Base-by-base conservation (phyloP, 202 grass and related monocot genomes). In the Carex sylvatica region DNA sequence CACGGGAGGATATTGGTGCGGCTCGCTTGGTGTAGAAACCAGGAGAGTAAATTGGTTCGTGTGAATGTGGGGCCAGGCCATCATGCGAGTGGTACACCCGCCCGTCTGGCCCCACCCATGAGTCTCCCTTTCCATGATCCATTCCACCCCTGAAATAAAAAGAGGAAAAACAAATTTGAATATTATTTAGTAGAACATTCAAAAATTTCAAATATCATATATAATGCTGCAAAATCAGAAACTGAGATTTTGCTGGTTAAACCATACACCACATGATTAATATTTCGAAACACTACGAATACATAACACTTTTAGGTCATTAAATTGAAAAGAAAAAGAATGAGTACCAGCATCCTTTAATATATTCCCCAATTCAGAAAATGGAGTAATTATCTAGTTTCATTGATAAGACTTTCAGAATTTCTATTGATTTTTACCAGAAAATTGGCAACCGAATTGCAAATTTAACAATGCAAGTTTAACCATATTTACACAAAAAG, bases 31-130 rank as follows among this genome's bases (percentile, higher is more conserved):
- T 88, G 87, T 95, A 98, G 84, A 91, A 91, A 0, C 95, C 95
- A 9, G 92, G 89, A 44, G 92, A 98, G 80, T 95, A 95, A 82
- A 98, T 98, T 84, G 95, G 92, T 79, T 98, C 95, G 80, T 98
- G 95, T 20, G 92, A 95, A 83, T 98, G 95, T 56, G 95, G 92
- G 24, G 95, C 95, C 23, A 98, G 89, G 73, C 95, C 92, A 58
- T 98, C 95, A 81, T 98, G 95, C 2, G 95, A 93, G 82, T 98
- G 95, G 82, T 90, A 98, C 16, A 93, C 87, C 84, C 86, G 87
- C 4, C 92, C 95, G 40, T 98, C 95, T 70, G 87, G 87, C 16
- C 86, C 92, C 16, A 98, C 87, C 85, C 86, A 98, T 19, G 92
- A 90, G 2, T 82, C 12, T 13, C 65, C 47, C 19, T 33, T 62